A percentile compares a stretch with the other conserved stretches of the same genome.
Evolutionary conservation across 805 yeast species (phyloP).

Genomic region (Scheffersomyces lignosus): DNA sequence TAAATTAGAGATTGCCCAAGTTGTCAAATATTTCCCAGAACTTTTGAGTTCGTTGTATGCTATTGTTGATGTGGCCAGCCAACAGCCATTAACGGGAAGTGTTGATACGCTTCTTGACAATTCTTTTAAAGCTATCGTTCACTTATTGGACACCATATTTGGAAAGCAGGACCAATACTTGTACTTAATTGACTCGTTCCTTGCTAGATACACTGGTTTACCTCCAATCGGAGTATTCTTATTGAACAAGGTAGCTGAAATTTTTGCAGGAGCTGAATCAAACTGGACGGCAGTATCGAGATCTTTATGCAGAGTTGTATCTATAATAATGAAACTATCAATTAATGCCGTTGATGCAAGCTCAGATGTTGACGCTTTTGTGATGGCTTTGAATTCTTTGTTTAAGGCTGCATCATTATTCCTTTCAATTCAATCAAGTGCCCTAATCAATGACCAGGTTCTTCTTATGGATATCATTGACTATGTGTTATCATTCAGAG

Average conservation of each 20-base stretch:
- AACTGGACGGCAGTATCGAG: conserved; percentile 66
- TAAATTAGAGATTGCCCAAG: conserved; percentile 52
- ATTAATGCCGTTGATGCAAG: conserved; percentile 21
- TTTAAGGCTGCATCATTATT: conserved; percentile 45
- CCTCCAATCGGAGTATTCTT: conserved; percentile 55
- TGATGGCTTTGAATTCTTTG: conserved; percentile 31
- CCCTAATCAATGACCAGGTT: conserved; percentile 62
- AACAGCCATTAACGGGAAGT: conserved; percentile 22
- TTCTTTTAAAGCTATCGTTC: conserved; percentile 57
- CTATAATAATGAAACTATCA: conserved; percentile 48
- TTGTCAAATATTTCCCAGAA: conserved; percentile 63
- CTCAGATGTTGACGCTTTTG: conserved; percentile 23
- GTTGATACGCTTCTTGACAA: conserved; percentile 33
- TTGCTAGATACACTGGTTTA: conserved; percentile 31
- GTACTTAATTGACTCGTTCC: conserved; percentile 54
- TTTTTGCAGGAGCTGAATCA: conserved; percentile 48
- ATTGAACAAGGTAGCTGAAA: conserved; percentile 44
- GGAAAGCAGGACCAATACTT: conserved; percentile 67
- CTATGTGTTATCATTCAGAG: conserved; percentile 47
- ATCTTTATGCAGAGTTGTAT: conserved; percentile 60
- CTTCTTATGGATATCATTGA: conserved; percentile 60
- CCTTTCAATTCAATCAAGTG: conserved; percentile 45
- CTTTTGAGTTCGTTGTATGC: conserved; percentile 40
- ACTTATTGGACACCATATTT: conserved; percentile 59
- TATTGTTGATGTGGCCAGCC: conserved; percentile 28